A percentile compares a stretch with the other conserved stretches of the same genome.
phyloP scores from a whole-genome alignment of 805 yeast species.

The Ogataea siamensis region DNA sequence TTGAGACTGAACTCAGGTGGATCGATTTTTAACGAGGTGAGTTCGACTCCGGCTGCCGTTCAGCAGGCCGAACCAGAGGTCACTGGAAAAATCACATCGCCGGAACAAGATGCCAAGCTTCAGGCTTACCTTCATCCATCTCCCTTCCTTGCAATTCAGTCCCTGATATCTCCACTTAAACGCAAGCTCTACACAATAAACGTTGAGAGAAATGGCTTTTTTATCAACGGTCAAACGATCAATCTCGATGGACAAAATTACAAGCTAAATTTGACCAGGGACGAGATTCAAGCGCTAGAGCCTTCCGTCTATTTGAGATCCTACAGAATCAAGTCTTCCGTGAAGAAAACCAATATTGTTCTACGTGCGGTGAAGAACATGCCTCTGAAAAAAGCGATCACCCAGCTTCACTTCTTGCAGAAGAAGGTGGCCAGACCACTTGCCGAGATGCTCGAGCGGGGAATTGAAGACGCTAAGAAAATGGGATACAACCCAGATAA shows the following conservation, averaged over 20 bases:
- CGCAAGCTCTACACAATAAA: slow-evolving; percentile 58
- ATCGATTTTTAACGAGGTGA: slow-evolving; percentile 31
- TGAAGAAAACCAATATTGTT: slow-evolving; percentile 82
- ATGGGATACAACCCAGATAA: slow-evolving; percentile 58
- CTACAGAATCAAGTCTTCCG: slow-evolving; percentile 79
- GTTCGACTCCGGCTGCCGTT: not conserved
- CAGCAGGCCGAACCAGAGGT: not conserved
- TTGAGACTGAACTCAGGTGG: slow-evolving; percentile 3
- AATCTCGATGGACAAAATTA: slow-evolving; percentile 41
- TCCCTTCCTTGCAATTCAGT: slow-evolving; percentile 54
- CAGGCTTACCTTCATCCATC: slow-evolving; percentile 51
- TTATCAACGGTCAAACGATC: slow-evolving; percentile 58
- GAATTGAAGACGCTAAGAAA: slow-evolving; percentile 63
- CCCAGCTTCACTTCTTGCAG: slow-evolving; percentile 85
- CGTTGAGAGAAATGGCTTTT: slow-evolving; percentile 63
- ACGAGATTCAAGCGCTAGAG: slow-evolving; percentile 76
- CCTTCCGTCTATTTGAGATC: slow-evolving; percentile 85
- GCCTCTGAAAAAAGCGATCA: slow-evolving; percentile 75
- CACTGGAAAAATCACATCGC: slow-evolving; percentile 25
- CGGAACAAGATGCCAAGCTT: slow-evolving; percentile 33
- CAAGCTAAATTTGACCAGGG: slow-evolving; percentile 52
- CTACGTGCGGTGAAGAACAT: slow-evolving; percentile 72
- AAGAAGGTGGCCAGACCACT: slow-evolving; percentile 79
- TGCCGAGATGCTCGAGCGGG: slow-evolving; percentile 69
- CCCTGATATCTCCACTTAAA: slow-evolving; percentile 68